These are phyloP conservation scores for Clohesyomyces aquaticus DNA, from an alignment of 495 filamentous ascomycete species.

Conservation along the genomic window DNA sequence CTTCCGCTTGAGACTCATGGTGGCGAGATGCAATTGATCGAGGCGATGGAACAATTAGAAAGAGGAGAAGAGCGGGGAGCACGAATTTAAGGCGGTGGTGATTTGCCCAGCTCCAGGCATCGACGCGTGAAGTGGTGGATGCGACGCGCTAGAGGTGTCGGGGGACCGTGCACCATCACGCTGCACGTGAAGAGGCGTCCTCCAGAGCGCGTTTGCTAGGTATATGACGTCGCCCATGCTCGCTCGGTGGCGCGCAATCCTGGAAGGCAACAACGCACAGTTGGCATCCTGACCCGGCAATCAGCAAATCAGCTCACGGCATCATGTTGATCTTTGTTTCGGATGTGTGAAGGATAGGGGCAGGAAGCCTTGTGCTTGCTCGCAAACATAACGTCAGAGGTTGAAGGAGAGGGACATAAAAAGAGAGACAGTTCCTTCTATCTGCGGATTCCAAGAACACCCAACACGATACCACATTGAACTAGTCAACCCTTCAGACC, in stretches of 20 bases:
- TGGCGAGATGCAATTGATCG: constrained; percentile 28
- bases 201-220: no score
- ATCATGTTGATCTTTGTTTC: neutral
- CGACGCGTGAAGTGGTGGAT: constrained; percentile 4
- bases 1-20: constrained; percentile 70
- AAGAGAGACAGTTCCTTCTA: constrained; percentile 4
- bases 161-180: no score
- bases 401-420: constrained; percentile 12
- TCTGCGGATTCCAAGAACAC: neutral
- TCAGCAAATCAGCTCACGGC: constrained; percentile 2
- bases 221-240: neutral
- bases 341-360: neutral
- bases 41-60: constrained; percentile 8
- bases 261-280: neutral
- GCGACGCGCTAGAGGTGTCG: constrained; percentile 4
- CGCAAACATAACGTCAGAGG: constrained; percentile 17
- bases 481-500: no score
- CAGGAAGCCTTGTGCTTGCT: constrained; percentile 1
- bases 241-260: neutral
- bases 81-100: constrained; percentile 16
- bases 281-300: constrained; percentile 1
- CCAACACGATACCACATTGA: neutral
- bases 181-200: neutral
- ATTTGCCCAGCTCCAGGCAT: constrained; percentile 15
- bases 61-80: constrained; percentile 1